Conservation (phyloP, 495 filamentous ascomycete genomes). For the Penicillium taxi region DNA sequence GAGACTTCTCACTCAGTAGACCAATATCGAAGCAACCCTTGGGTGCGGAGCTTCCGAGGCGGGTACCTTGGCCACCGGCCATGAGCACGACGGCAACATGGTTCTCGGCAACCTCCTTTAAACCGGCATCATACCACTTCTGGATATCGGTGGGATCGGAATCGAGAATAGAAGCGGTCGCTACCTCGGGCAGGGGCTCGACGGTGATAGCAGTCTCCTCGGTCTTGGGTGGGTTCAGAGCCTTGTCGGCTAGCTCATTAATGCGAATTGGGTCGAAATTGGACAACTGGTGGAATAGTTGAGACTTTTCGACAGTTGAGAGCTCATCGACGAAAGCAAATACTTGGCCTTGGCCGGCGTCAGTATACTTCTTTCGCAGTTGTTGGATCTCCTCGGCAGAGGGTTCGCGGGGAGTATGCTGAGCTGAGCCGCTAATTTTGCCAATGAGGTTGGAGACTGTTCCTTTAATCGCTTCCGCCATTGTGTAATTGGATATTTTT, state of each 20-base stretch:
- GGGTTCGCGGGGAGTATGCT: slow-evolving; percentile 53
- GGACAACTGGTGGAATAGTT: slow-evolving; percentile 72
- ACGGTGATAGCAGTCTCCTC: slow-evolving; percentile 47
- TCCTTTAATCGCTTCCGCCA: slow-evolving; percentile 41
- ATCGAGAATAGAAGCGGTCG: slow-evolving; percentile 86
- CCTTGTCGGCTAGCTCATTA: slow-evolving; percentile 74
- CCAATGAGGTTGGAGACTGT: slow-evolving; percentile 52
- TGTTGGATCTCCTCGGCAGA: slow-evolving; percentile 62
- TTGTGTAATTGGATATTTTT: slow-evolving; percentile 16
- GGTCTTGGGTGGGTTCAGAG: slow-evolving; percentile 64
- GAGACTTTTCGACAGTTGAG: slow-evolving; percentile 58
- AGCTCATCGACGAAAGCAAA: slow-evolving; percentile 86
- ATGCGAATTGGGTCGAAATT: slow-evolving; percentile 73
- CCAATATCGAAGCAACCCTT: slow-evolving; percentile 97
- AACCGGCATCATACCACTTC: slow-evolving; percentile 75
- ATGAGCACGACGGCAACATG: slow-evolving; percentile 94
- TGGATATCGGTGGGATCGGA: slow-evolving; percentile 72
- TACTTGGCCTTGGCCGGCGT: slow-evolving; percentile 80
- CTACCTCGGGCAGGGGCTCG: slow-evolving; percentile 84
- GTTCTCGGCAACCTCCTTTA: slow-evolving; percentile 78
- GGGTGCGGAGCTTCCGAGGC: slow-evolving; percentile 86
- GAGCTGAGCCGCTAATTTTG: slow-evolving; percentile 43
- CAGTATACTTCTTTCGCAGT: slow-evolving; percentile 68
- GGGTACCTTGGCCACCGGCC: slow-evolving; percentile 94
- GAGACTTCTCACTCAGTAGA: slow-evolving; percentile 80